Conservation (phyloP, 176 grass and related monocot species). For the Alopecurus myosuroides region DNA sequence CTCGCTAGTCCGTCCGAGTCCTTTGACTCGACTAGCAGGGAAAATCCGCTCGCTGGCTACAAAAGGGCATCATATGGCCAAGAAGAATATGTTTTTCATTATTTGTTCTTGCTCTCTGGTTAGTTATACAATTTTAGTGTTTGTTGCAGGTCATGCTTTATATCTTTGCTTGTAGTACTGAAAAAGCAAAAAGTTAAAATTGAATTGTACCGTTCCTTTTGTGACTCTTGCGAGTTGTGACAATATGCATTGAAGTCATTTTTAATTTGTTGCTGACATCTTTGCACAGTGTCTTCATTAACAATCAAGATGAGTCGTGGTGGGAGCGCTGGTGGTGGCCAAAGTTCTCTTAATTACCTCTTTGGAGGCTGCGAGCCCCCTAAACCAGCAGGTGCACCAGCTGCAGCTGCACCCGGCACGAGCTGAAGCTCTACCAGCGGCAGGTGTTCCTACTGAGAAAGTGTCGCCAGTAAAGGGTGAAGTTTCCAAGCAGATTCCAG, state of each 20-base stretch:
- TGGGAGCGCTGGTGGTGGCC: constrained; percentile 63
- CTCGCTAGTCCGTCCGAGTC: neutral
- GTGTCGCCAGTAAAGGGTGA: constrained; percentile 21
- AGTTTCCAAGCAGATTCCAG: constrained; percentile 48
- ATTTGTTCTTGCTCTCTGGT: neutral
- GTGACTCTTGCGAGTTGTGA: neutral
- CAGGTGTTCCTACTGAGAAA: constrained; percentile 32
- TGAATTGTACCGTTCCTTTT: neutral
- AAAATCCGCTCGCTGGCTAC: neutral
- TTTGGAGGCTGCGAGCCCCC: constrained; percentile 51
- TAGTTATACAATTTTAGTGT: neutral
- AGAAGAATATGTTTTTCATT: neutral
- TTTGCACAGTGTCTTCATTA: constrained; percentile 1
- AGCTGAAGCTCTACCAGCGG: constrained; percentile 11
- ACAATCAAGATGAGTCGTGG: constrained; percentile 61
- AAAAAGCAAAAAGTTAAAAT: neutral
- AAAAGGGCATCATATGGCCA: neutral
- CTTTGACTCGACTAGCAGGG: neutral
- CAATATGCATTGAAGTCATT: neutral
- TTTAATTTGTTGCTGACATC: neutral
- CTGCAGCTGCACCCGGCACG: neutral
- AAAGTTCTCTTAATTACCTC: constrained; percentile 67
- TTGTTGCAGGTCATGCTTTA: neutral
- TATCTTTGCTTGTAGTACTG: neutral
- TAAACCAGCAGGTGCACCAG: constrained; percentile 28